These are phyloP conservation scores for Citrus medica DNA, from an alignment of 345 rosid species.

Conservation along the genomic window DNA sequence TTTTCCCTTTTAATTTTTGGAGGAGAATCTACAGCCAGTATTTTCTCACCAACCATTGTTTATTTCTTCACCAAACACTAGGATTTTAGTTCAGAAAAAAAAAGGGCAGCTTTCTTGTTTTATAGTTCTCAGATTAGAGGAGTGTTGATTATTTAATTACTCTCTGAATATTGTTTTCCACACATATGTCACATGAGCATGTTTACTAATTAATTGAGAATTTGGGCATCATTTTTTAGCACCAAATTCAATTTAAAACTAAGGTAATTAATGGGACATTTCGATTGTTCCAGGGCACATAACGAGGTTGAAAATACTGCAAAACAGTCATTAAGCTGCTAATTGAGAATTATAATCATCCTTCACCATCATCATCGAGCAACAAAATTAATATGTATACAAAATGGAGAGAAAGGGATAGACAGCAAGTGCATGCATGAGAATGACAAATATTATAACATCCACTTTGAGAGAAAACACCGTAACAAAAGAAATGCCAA, in stretches of 20 bases:
- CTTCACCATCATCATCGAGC: background rate
- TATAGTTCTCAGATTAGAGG: background rate
- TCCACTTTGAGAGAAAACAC: background rate
- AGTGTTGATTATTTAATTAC: background rate
- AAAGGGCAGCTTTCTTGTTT: background rate
- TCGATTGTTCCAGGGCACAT: background rate
- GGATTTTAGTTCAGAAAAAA: background rate
- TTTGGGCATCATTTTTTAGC: background rate
- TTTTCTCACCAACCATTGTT: background rate
- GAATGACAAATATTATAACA: background rate
- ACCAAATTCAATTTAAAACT: background rate
- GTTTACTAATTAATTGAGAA: background rate
- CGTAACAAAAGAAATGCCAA: background rate
- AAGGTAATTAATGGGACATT: background rate
- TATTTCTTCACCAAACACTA: slow-evolving; percentile 14
- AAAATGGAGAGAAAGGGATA: background rate
- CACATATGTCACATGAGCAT: background rate
- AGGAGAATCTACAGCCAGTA: slow-evolving; percentile 3
- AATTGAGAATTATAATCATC: background rate
- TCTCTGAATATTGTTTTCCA: background rate
- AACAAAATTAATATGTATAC: background rate
- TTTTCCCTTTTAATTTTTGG: background rate
- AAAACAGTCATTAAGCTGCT: background rate
- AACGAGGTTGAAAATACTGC: too few relatives aligned
- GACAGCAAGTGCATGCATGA: background rate